Conservation (phyloP, 257 asterid species). For the Nicotiana noctiflora region DNA sequence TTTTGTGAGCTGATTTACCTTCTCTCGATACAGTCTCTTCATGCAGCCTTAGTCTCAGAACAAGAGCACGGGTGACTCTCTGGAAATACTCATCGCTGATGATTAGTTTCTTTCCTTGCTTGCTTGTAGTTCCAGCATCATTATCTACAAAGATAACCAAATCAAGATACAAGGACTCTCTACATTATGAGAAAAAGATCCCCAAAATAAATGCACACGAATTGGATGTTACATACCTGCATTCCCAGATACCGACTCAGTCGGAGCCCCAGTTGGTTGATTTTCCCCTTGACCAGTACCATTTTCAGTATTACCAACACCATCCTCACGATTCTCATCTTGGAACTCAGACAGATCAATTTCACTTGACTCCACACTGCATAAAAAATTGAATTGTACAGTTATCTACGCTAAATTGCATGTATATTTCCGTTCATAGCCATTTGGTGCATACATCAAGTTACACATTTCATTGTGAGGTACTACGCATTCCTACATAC, state of each 20-base stretch:
- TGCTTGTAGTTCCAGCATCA: slow-evolving; percentile 33
- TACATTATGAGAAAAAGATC: not conserved
- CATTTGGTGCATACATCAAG: not conserved
- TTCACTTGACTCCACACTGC: slow-evolving; percentile 94
- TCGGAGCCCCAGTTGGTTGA: slow-evolving; percentile 23
- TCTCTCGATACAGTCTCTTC: slow-evolving; percentile 58
- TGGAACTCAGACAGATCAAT: slow-evolving; percentile 95
- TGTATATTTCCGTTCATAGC: not conserved
- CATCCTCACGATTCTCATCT: slow-evolving; percentile 44
- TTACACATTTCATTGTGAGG: not conserved
- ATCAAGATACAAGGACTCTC: slow-evolving; percentile 2
- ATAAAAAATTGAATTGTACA: slow-evolving; percentile 13
- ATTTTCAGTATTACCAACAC: slow-evolving; percentile 29
- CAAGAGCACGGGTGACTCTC: slow-evolving; percentile 82
- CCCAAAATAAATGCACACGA: not conserved
- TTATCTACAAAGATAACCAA: slow-evolving; percentile 38
- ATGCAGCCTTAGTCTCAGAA: slow-evolving; percentile 76
- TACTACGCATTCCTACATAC: slow-evolving; percentile 31
- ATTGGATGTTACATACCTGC: slow-evolving; percentile 25
- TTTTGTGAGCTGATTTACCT: slow-evolving; percentile 29
- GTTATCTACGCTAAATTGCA: not conserved
- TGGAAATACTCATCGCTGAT: slow-evolving; percentile 81
- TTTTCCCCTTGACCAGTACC: slow-evolving; percentile 31
- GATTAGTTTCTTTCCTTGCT: slow-evolving; percentile 68
- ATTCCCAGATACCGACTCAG: slow-evolving; percentile 36